Evolutionary conservation across 1,284 basidiomycete genomes (phyloP), one percentile per base, ranked within the genome.

Genomic region (Cutaneotrichosporon sp.): DNA sequence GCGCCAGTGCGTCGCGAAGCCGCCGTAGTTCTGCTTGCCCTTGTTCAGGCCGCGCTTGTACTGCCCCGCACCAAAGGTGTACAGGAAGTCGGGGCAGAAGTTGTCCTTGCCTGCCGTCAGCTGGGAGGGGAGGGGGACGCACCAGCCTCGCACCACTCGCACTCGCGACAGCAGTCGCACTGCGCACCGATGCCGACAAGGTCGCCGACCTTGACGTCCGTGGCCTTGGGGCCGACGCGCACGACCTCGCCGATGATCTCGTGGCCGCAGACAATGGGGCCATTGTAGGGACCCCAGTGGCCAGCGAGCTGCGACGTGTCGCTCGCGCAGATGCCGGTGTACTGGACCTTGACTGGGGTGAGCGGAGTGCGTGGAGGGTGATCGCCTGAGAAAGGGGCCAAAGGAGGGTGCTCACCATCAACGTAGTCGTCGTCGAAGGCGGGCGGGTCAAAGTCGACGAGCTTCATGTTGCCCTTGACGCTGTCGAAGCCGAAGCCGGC

Each of bases 161-260:
- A 83, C 58, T 75, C 65, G 51, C 70, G 60, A 69, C 81, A 82
- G 18, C 67, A 72, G 65, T 81, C 81, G 58, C 75, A 78, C 69
- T 83, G 82, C 2, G 82, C 82, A 27, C 83, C 83, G 25, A 84
- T 77, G 56, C 82, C 82, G 52, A 79, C 82, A 4, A 80, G 67
- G 65, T 83, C 80, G 51, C 83, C 83, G 27, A 71, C 70, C 56
- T 74, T 72, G 64, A 69, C 42, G 52, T 64, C 50, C 38, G 60
- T 54, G 18, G 66, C 65, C n/a, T 70, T 56, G 11, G 65, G 56
- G 6, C 74, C 74, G 16, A 65, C 70, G 16, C 57, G 53, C 16
- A 66, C 56, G 5, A 72, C 73, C n/a, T 57, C 38, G 36, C 74
- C 74, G 36, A 73, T 62, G 20, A 71, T 69, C 54, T 74, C 71